Evolutionary conservation across 1,139 yeast genomes (phyloP), one percentile per base, ranked within the genome.

Genomic region (Nakaseomyces nivariensis): DNA sequence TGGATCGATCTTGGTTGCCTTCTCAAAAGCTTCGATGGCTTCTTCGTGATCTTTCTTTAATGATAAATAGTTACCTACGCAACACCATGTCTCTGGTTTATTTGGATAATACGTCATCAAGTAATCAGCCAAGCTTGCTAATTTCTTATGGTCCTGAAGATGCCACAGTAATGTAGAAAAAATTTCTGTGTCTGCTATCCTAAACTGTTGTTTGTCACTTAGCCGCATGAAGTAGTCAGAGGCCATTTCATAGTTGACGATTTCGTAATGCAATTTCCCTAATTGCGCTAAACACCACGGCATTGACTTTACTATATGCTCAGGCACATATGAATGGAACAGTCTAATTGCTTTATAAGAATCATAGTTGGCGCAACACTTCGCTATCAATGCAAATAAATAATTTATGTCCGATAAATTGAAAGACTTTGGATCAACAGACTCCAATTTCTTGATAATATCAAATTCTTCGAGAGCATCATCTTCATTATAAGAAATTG

Each of bases 161-260:
- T 92, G 98, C 99, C 99, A 92, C 52, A 92, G 72, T 37, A 89
- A 71, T 0, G 97, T 92, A 1, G 96, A 87, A 62, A 79, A 89
- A 60, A 82, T 81, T 62, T 92, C 97, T 95, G 92, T 88, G 63
- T 89, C 97, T 53, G 81, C 82, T 29, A 84, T 66, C 51, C 97
- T 73, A n/a, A 92, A 85, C 43, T 94, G 77, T 66, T 89, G 96
- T 26, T 82, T 54, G 50, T 70, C 71, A 48, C 96, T 75, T 50
- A 92, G 71, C 57, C 74, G 74, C 32, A 72, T 69, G 60, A 86
- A 92, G 58, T 76, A 81, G 47, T 71, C 66, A 54, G 82, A 85
- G 4, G 95, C 78, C 64, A 84, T 85, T 52, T 80, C 81, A 67
- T 92, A 92, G 63, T 89, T 85, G 26, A 86, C 94, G 57, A 85